Percentiles rank a stretch among this genome's conserved stretches.
Conservation (phyloP, 176 grass and related monocot species). For the Puccinellia tenuiflora region DNA sequence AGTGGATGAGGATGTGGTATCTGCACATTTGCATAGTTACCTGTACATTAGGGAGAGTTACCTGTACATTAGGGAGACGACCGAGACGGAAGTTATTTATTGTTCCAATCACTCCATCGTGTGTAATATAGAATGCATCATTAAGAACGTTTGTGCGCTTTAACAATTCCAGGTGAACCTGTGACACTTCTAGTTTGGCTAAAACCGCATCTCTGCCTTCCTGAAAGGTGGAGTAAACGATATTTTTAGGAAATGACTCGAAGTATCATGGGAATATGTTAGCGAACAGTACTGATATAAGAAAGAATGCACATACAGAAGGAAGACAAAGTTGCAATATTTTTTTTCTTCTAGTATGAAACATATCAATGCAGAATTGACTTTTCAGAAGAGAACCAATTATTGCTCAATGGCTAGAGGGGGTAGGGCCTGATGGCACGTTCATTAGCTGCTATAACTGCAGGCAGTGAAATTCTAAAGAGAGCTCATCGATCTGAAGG, state of each 20-base stretch:
- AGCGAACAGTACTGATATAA: neutral
- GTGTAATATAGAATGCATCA: conserved; percentile 85
- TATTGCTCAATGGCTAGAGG: no score
- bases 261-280: neutral
- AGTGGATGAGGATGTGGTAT: conserved; percentile 12
- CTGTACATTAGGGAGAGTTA: no score
- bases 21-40: conserved; percentile 30
- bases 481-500: no score
- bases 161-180: conserved; percentile 80
- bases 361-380: neutral
- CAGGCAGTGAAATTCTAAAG: no score
- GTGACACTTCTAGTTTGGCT: conserved; percentile 92
- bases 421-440: no score
- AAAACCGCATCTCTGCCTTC: conserved; percentile 96
- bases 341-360: neutral
- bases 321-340: neutral
- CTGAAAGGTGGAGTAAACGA: conserved; percentile 22
- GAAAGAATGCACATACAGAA: neutral
- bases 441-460: no score
- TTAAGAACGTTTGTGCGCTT: conserved; percentile 92
- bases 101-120: conserved; percentile 90
- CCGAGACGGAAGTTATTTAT: conserved; percentile 95
- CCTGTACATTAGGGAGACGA: conserved; percentile 62
- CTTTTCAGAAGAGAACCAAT: no score
- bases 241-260: neutral